Base-by-base conservation (phyloP, 371 early-diverging fungal species). In the Apophysomyces trapeziformis region DNA sequence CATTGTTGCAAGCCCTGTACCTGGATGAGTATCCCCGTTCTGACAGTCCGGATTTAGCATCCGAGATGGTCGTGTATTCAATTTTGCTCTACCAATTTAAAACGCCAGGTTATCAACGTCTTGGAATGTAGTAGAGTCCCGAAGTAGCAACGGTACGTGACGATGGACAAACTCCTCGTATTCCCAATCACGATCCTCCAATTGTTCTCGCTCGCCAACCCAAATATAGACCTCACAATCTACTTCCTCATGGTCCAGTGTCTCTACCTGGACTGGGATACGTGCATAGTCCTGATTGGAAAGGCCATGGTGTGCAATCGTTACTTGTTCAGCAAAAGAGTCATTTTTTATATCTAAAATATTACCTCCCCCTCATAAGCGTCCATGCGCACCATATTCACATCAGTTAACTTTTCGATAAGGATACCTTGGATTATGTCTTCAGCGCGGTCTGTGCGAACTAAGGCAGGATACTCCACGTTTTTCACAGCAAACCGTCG, bases 301-400 rank as follows among this genome's bases (percentile, higher is more conserved):
- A 12, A 44, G 13, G 16, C 54, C 37, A 12, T 26, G 32, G 16
- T 8, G 13, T 4, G 4, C 26, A 16, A 11, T 26, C 32, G 32
- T 26, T 26, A 26, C 0, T 26, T 26, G 32, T 26, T 26, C 3
- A 26, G 32, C 32, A 26, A 26, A 26, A 26, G 32, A 2, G 32
- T 26, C 32, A 2, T 26, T 26, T 26, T 26, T 26, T 26, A 26
- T 26, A 26, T 26, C 32, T 26, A 26, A 26, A 2, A 26, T 26
- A 26, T 2, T 73, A 82, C 82, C 16, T 75, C 71, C 45, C 82
- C 82, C 67, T 82, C 82, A 70, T 73, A 82, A 0, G 61, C 60
- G 68, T 82, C 82, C 12, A 82, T 56, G 36, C 72, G 65, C 21
- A 60, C 44, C 1, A 82, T 46, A 59, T 82, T 77, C 16, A 50